Base-by-base conservation (phyloP, 1,284 basidiomycete species). In the Sporisorium iseilematis-ciliati region DNA sequence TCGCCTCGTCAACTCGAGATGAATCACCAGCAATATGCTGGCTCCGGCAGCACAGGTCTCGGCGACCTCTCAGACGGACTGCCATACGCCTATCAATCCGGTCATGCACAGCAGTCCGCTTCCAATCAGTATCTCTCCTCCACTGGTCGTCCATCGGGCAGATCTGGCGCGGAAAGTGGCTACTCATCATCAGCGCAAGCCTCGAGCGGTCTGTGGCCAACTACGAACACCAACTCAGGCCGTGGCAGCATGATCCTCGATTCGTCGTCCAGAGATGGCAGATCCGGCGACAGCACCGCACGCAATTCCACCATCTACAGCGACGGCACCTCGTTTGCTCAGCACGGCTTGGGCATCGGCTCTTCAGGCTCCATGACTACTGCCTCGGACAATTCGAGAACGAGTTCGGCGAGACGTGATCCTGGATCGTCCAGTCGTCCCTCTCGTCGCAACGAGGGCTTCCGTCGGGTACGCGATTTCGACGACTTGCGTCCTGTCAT, bases 391-490 rank as follows among this genome's bases (percentile, higher is more conserved):
- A 76, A 67, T 41, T 71, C 73, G 23, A 65, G 70, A 35, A 70
- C 72, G 1, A 64, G 59, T 53, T 59, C 67, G 1, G 29, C 48
- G 18, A 43, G 53, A 16, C 64, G 63, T 41, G 57, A 66, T 43
- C 31, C 35, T 8, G 45, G 20, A 20, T 56, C 69, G 1, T 66
- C 63, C 2, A 57, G 49, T 18, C 66, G 66, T 26, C 53, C 65
- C 2, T 70, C 64, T 14, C 56, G 62, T n/a, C 65, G 65, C 48
- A 62, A 59, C 57, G 74, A 82, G 31, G 82, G 82, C 10, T 82
- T 83, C 58, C 74, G 80, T 42, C 69, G 77, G 35, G 80, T 83
- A 33, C 72, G 79, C 25, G 78, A 81, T 46, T 67, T 79, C 35
- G 75, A 78, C 50, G 82, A 83, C 31, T 59, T 83, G 20, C 75